Evolutionary conservation across 257 asterid species (phyloP), one percentile per base, ranked within the genome.

Genomic region (Eustoma russellianum): DNA sequence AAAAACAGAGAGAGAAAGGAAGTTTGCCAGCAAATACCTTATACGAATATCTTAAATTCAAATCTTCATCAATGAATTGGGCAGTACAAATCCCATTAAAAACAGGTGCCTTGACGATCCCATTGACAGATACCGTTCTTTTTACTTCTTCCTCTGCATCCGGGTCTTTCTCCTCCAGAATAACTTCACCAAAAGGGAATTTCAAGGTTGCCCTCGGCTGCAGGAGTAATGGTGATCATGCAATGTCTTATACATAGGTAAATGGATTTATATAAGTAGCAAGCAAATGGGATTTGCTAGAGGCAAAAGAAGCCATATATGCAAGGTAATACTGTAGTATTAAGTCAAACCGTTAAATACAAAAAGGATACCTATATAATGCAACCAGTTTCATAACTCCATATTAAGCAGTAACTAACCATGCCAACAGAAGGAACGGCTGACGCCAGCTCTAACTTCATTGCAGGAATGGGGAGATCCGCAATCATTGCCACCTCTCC

Each of bases 401-500:
- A 47, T 44, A 56, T 4, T n/a, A n/a, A n/a, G 12, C 35, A 47
- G 15, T 11, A 46, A 60, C 85, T 76, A 53, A 86, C 95, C 90
- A 70, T 56, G 79, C 93, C 90, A 69, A 69, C 49, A 53, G 83
- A 69, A 46, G 98, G 98, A 62, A 87, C 80, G 57, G 80, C 69
- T 64, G 95, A 74, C 28, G 90, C 70, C 61, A 91, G 59, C 65
- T 80, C 80, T 52, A 91, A 63, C 73, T 79, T 77, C 79, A 79
- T 82, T 55, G 80, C 84, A 19, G 96, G 88, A 12, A 80, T 77
- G 0, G 85, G 83, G 65, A 87, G 80, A 74, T 91, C 94, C 38
- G 89, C 93, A 64, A 80, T 82, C 81, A 87, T 59, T 13, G 94
- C 70, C 60, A 84, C 66, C 73, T 91, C 94, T 65, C 98, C 96